A percentile compares a stretch with the other conserved stretches of the same genome.
These are phyloP conservation scores for Calendula officinalis DNA, from an alignment of 129 eudicot species.

Conservation along the genomic window DNA sequence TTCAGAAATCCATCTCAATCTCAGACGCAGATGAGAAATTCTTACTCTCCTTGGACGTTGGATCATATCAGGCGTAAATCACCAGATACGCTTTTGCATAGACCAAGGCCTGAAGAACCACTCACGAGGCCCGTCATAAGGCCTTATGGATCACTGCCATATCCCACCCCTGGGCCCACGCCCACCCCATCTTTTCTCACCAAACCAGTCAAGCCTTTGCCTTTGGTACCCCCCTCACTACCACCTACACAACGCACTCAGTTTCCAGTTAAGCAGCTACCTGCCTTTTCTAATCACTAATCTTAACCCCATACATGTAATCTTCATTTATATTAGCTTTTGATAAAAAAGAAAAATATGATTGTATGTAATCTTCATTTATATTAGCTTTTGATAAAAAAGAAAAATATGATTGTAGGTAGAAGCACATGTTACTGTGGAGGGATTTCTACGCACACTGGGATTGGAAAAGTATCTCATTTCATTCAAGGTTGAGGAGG, in stretches of 20 bases:
- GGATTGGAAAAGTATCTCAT: slow-evolving; percentile 64
- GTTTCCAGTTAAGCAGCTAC: slow-evolving; percentile 52
- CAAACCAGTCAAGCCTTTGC: slow-evolving; percentile 43
- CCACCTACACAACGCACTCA: slow-evolving; percentile 54
- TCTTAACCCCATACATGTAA: neutral
- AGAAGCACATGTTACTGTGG: slow-evolving; percentile 53
- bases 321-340: neutral
- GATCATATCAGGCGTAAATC: slow-evolving; percentile 73
- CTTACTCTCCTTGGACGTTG: slow-evolving; percentile 69
- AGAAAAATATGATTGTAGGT: slow-evolving; percentile 40
- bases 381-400: neutral
- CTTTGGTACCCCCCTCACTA: slow-evolving; percentile 41
- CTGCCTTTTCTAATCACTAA: neutral
- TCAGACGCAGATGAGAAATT: slow-evolving; percentile 38
- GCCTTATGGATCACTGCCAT: slow-evolving; percentile 51
- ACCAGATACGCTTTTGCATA: slow-evolving; percentile 46
- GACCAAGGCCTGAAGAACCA: slow-evolving; percentile 47
- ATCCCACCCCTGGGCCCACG: slow-evolving; percentile 54
- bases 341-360: slow-evolving; percentile 4
- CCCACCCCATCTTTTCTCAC: slow-evolving; percentile 43
- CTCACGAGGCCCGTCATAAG: slow-evolving; percentile 51
- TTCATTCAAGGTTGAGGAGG: slow-evolving; percentile 83
- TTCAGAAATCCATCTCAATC: slow-evolving; percentile 39
- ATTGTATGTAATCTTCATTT: neutral
- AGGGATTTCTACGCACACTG: slow-evolving; percentile 61